A percentile compares a stretch with the other conserved stretches of the same genome.
phyloP scores from a whole-genome alignment of 768 basidiomycete genomes.

The Coprinellus micaceus region DNA sequence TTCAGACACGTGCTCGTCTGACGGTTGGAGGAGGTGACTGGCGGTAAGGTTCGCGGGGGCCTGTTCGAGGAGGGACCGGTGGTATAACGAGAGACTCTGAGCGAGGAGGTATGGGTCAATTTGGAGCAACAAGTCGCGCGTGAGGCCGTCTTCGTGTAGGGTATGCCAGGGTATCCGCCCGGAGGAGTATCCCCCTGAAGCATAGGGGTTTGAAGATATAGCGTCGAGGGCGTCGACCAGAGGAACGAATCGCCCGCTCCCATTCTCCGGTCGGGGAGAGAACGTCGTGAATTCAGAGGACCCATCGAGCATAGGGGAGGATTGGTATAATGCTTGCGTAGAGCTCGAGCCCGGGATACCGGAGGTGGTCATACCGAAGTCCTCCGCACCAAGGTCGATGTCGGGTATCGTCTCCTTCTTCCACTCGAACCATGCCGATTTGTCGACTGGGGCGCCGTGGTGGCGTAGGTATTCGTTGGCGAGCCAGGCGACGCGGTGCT shows the following conservation, averaged over 20 bases:
- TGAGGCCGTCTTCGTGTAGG: slow-evolving; percentile 63
- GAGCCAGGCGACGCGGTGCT: slow-evolving; percentile 54
- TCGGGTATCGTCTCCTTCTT: slow-evolving; percentile 48
- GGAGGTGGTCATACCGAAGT: slow-evolving; percentile 11
- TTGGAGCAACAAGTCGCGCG: slow-evolving; percentile 58
- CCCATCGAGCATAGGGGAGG: slow-evolving; percentile 40
- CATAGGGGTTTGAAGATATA: slow-evolving; percentile 21
- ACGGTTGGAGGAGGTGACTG: slow-evolving; percentile 33
- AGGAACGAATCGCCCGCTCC: slow-evolving; percentile 32
- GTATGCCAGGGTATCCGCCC: slow-evolving; percentile 44
- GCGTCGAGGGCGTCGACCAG: slow-evolving; percentile 43
- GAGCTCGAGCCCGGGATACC: slow-evolving; percentile 44
- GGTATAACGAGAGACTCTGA: slow-evolving; percentile 59
- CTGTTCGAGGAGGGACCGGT: slow-evolving; percentile 48
- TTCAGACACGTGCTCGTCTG: neutral
- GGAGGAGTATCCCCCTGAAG: slow-evolving; percentile 10
- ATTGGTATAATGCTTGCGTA: slow-evolving; percentile 49
- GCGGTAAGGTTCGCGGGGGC: slow-evolving; percentile 53
- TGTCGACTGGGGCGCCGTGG: slow-evolving; percentile 52
- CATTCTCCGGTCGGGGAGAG: slow-evolving; percentile 50
- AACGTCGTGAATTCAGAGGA: slow-evolving; percentile 49
- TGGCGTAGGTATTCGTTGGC: slow-evolving; percentile 61
- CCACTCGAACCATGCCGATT: slow-evolving; percentile 56
- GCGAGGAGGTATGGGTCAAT: slow-evolving; percentile 64
- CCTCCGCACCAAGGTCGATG: slow-evolving; percentile 26